Evolutionary conservation across 2,329 filamentous ascomycete genomes (phyloP), one percentile per base, ranked within the genome.

Genomic region (Colletotrichum plurivorum): DNA sequence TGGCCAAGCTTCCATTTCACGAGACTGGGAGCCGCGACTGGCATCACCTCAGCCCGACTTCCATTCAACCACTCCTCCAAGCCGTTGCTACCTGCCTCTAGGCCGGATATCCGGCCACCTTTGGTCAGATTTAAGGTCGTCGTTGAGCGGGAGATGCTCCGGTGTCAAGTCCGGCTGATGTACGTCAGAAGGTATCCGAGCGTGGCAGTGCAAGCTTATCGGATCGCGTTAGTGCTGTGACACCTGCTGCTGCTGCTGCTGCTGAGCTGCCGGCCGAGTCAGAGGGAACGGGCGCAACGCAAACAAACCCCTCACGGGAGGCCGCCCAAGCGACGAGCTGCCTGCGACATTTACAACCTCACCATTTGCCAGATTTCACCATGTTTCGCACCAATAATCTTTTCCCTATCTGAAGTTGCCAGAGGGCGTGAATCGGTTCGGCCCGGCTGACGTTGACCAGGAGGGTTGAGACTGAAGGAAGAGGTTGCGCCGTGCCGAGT

Each of bases 261-360:
- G 22, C 22, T 22, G 2, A 25, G 22, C 1, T 25, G 39, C 36
- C 31, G 48, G 52, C 55, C 49, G 36, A 54, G 66, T 69, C 55
- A 51, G 61, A 55, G 55, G 49, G 59, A 66, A 20, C 9, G 41
- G 36, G 15, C 20, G 55, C 52, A 60, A 12, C 22, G 52, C 48
- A 51, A 63, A 65, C 59, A 69, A 69, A 69, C 66, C 66, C 66
- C 66, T 66, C 66, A 65, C 31, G 52, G 62, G 61, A 69, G 66
- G 65, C 45, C 59, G 41, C 62, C 66, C 61, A 41, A 43, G 60
- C 60, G 41, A n/a, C 31, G 8, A 41, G 5, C n/a, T 46, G 13
- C 46, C 41, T 54, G 49, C 49, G 25, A 53, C 8, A 36, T 18
- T 62, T 54, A 8, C 39, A 54, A 48, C 27, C 22, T 20, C 27